phyloP scores from a whole-genome alignment of 106 monocot genomes.

The Dendrobium officinale region DNA sequence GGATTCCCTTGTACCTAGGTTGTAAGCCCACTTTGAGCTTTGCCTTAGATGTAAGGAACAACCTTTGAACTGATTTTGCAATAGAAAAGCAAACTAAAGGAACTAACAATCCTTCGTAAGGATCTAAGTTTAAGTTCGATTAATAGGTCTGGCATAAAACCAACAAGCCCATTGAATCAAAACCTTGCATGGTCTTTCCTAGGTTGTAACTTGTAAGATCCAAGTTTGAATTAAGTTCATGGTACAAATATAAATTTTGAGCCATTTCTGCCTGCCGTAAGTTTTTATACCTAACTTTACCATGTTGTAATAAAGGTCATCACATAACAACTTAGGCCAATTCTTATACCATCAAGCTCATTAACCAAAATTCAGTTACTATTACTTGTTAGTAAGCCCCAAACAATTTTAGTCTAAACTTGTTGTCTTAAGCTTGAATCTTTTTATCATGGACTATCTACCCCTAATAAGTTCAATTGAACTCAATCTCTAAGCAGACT shows the following conservation, averaged over 20 bases:
- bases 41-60: neutral
- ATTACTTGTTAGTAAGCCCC: too few relatives aligned
- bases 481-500: too few relatives aligned
- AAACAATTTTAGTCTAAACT: too few relatives aligned
- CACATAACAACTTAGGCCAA: too few relatives aligned
- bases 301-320: too few relatives aligned
- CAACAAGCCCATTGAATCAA: neutral
- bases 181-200: neutral
- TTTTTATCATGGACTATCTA: too few relatives aligned
- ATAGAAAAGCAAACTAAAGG: neutral
- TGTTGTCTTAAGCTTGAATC: too few relatives aligned
- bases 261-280: too few relatives aligned
- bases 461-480: too few relatives aligned
- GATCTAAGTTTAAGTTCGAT: neutral
- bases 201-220: neutral
- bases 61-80: neutral
- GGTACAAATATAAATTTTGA: neutral
- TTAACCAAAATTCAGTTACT: too few relatives aligned
- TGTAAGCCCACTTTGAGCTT: neutral
- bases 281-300: too few relatives aligned
- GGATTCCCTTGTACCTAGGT: neutral
- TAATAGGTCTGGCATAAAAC: neutral
- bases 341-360: too few relatives aligned
- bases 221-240: neutral
- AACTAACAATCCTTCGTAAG: neutral